A percentile compares a stretch with the other conserved stretches of the same genome.
Evolutionary conservation across 345 rosid species (phyloP).

Genomic region (Microthlaspi erraticum): DNA sequence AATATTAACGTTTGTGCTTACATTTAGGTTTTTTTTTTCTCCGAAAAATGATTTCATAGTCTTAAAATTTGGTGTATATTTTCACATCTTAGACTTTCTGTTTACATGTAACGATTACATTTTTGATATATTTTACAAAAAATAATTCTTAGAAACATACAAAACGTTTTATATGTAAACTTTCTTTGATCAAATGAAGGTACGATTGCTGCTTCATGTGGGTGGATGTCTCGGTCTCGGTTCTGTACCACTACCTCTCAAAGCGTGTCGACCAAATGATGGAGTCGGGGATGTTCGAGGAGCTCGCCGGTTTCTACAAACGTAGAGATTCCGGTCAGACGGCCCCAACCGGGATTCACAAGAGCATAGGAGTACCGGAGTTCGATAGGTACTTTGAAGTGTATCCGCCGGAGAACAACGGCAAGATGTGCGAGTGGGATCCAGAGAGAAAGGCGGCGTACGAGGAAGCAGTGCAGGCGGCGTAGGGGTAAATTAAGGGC

Average conservation of each 20-base stretch:
- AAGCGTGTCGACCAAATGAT: slow-evolving; percentile 82
- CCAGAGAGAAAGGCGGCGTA: slow-evolving; percentile 35
- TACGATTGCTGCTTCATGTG: slow-evolving; percentile 81
- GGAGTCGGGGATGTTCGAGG: slow-evolving; percentile 67
- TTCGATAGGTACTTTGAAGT: slow-evolving; percentile 56
- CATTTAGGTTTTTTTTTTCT: too few species aligned
- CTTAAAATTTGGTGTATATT: background rate
- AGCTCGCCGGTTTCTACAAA: slow-evolving; percentile 55
- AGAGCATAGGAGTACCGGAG: slow-evolving; percentile 80
- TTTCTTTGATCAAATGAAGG: slow-evolving; percentile 6
- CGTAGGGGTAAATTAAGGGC: slow-evolving; percentile 65
- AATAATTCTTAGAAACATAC: too few species aligned
- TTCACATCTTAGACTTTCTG: background rate
- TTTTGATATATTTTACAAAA: too few species aligned
- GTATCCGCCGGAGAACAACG: slow-evolving; percentile 45
- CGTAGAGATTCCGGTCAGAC: slow-evolving; percentile 36
- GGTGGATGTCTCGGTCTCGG: slow-evolving; percentile 71
- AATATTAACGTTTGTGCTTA: too few species aligned
- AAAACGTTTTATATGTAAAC: background rate
- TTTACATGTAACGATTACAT: background rate
- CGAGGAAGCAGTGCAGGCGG: slow-evolving; percentile 59
- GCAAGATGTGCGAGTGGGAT: slow-evolving; percentile 32
- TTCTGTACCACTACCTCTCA: slow-evolving; percentile 51
- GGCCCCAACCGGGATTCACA: slow-evolving; percentile 52
- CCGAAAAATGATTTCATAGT: background rate